Evolutionary conservation across 805 yeast species (phyloP).

Genomic region (Candida dajiaensis): DNA sequence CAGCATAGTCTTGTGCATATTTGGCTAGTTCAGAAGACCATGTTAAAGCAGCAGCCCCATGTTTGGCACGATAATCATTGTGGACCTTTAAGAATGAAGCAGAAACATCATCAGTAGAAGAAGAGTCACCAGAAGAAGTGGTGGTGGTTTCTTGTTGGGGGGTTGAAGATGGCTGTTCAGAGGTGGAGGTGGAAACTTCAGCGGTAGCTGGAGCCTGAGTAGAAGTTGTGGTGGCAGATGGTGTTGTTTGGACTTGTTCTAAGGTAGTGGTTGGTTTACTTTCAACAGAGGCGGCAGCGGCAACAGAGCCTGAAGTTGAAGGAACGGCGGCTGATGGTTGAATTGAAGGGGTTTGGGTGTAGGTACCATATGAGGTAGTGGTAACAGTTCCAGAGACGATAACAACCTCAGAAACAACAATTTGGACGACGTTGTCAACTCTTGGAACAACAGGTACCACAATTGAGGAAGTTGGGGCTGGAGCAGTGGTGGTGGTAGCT

Average conservation of each 20-base stretch:
- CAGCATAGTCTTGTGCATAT: conserved; percentile 49
- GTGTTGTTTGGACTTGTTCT: conserved; percentile 14
- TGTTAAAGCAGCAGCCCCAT: conserved; percentile 36
- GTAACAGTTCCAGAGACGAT: conserved; percentile 17
- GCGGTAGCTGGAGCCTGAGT: conserved; percentile 8
- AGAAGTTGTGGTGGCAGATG: neutral
- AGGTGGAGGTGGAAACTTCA: conserved; percentile 3
- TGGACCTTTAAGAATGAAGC: conserved; percentile 40
- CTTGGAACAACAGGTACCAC: conserved; percentile 9
- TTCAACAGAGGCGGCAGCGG: conserved; percentile 15
- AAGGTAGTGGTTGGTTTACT: conserved; percentile 18
- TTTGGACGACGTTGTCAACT: conserved; percentile 18
- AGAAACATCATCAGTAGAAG: conserved; percentile 29
- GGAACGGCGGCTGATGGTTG: conserved; percentile 2
- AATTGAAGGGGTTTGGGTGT: conserved; percentile 19
- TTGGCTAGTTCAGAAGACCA: conserved; percentile 44
- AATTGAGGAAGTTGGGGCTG: conserved; percentile 6
- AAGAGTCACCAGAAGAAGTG: conserved; percentile 16
- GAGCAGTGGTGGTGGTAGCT: conserved; percentile 10
- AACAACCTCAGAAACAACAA: conserved; percentile 22
- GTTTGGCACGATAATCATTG: conserved; percentile 44
- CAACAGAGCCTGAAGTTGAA: neutral
- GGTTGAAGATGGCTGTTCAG: conserved; percentile 15
- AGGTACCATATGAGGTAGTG: conserved; percentile 17
- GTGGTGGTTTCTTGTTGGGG: conserved; percentile 16